phyloP scores from a whole-genome alignment of 1,284 basidiomycete genomes.

The Cutaneotrichosporon dermatis region DNA sequence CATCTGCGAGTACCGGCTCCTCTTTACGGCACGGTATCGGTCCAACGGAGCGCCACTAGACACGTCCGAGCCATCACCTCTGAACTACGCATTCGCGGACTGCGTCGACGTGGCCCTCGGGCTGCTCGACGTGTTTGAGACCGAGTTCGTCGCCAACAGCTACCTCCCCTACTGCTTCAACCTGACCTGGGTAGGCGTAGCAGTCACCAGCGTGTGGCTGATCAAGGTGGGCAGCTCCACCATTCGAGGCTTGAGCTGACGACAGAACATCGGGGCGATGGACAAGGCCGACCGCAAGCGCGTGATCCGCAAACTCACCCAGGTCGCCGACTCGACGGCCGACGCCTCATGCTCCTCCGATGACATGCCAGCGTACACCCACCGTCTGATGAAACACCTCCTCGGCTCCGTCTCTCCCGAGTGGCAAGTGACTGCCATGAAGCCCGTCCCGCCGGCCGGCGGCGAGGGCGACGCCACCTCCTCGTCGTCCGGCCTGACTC shows the following conservation, averaged over 20 bases:
- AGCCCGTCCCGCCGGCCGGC: background rate
- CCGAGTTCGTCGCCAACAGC: constrained; percentile 22
- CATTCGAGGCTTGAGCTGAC: background rate
- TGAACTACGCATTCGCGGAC: constrained; percentile 22
- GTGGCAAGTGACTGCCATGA: background rate
- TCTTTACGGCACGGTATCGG: constrained; percentile 23
- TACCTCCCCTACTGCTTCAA: constrained; percentile 28
- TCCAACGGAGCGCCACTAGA: constrained; percentile 16
- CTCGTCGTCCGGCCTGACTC: background rate
- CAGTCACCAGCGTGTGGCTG: constrained; percentile 28
- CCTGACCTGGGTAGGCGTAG: constrained; percentile 25
- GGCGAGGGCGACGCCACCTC: background rate
- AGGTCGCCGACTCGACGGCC: constrained; percentile 15
- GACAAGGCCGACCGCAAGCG: constrained; percentile 19
- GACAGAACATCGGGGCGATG: constrained; percentile 28
- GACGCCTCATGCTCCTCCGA: constrained; percentile 22
- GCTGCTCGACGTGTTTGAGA: constrained; percentile 21
- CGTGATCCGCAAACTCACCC: constrained; percentile 21
- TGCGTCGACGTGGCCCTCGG: constrained; percentile 24
- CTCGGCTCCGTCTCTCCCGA: constrained; percentile 18
- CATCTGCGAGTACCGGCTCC: constrained; percentile 27
- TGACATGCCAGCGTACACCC: constrained; percentile 30
- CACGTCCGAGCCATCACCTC: constrained; percentile 14
- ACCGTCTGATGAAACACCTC: constrained; percentile 28
- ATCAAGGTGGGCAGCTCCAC: constrained; percentile 17